Evolutionary conservation across 805 yeast genomes (phyloP).

Genomic region (Wickerhamiella sorbophila): DNA sequence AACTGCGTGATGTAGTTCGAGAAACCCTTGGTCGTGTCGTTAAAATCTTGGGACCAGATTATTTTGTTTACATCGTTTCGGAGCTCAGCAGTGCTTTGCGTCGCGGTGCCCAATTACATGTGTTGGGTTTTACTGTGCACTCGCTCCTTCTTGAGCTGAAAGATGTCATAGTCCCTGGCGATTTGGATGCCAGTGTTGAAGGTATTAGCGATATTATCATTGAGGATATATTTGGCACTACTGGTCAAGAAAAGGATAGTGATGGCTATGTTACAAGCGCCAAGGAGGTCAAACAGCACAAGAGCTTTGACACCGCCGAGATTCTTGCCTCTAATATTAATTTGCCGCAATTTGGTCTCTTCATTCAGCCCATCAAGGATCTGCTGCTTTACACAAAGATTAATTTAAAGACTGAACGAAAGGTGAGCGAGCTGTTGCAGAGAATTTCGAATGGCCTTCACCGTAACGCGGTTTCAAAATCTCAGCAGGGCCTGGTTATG

Average conservation of each 20-base stretch:
- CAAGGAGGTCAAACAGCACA: conserved; percentile 81
- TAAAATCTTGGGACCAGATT: conserved; percentile 51
- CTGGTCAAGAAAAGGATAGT: conserved; percentile 89
- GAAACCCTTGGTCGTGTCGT: conserved; percentile 56
- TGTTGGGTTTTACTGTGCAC: conserved; percentile 79
- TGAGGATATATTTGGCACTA: conserved; percentile 86
- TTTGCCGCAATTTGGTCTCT: conserved; percentile 38
- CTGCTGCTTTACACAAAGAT: conserved; percentile 48
- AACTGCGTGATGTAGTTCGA: conserved; percentile 74
- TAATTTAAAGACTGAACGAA: conserved; percentile 52
- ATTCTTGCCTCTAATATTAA: conserved; percentile 51
- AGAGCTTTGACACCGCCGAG: conserved; percentile 80
- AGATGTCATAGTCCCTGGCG: conserved; percentile 38
- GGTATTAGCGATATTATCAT: conserved; percentile 57
- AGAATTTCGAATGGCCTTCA: conserved; percentile 68
- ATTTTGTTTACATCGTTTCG: conserved; percentile 56
- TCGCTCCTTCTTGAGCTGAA: conserved; percentile 44
- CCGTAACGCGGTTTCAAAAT: conserved; percentile 45
- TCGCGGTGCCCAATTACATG: conserved; percentile 88
- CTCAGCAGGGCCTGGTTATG: conserved; percentile 46
- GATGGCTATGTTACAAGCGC: conserved; percentile 76
- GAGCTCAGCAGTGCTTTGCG: conserved; percentile 69
- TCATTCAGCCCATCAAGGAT: conserved; percentile 56
- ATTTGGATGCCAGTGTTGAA: conserved; percentile 47
- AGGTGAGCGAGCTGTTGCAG: conserved; percentile 63